phyloP scores from a whole-genome alignment of 148 eudicot species.

The Silene latifolia region DNA sequence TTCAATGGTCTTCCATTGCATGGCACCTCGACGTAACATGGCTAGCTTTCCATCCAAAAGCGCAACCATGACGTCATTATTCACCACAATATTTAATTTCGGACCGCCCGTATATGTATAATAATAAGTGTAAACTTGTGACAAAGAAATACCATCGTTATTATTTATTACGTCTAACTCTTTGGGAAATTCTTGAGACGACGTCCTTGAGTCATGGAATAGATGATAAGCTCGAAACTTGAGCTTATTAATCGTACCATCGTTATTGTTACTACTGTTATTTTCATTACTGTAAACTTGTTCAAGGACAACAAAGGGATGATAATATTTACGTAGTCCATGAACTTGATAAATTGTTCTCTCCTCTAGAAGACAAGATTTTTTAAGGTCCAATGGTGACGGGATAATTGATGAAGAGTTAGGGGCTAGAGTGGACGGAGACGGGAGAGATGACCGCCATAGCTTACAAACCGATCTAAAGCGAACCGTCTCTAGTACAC shows the following conservation, averaged over 20 bases:
- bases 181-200: not conserved
- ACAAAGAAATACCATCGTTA: not conserved
- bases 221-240: not conserved
- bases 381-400: not conserved
- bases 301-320: not conserved
- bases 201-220: not conserved
- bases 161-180: not conserved
- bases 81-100: not conserved
- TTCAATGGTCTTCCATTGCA: constrained; percentile 1
- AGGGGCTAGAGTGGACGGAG: not conserved
- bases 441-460: not conserved
- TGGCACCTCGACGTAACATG: not conserved
- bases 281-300: not conserved
- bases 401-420: not conserved
- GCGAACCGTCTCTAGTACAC: not conserved
- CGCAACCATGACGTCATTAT: not conserved
- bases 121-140: not conserved
- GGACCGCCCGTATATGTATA: not conserved
- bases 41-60: constrained; percentile 1
- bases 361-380: not conserved
- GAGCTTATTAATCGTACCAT: not conserved
- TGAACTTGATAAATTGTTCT: not conserved
- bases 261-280: too few relatives aligned
- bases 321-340: too few relatives aligned
- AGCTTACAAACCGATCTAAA: not conserved